These are phyloP conservation scores for Voacanga thouarsii DNA, from an alignment of 257 asterid genomes.

Conservation along the genomic window DNA sequence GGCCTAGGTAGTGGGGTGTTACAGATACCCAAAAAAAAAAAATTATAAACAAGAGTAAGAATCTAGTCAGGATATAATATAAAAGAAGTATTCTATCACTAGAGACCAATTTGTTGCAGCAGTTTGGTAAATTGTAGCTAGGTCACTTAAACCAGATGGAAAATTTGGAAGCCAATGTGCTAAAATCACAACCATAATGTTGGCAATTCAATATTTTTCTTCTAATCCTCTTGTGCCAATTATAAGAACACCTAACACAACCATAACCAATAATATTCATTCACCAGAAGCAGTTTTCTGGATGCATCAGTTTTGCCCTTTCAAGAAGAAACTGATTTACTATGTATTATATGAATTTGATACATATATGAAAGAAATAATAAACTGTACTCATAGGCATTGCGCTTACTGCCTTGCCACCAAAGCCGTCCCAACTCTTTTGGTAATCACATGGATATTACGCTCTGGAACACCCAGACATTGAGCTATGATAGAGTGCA, in stretches of 20 bases:
- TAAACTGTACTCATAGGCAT: constrained; percentile 43
- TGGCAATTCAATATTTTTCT: not conserved
- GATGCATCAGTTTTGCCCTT: not conserved
- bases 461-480: constrained; percentile 70
- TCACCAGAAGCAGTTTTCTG: not conserved
- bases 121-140: not conserved
- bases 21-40: no score
- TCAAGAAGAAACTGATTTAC: not conserved
- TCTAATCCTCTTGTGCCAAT: not conserved
- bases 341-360: not conserved
- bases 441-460: constrained; percentile 60
- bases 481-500: constrained; percentile 47
- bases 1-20: no score
- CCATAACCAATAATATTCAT: not conserved
- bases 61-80: not conserved
- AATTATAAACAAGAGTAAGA: not conserved
- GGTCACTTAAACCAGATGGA: no score
- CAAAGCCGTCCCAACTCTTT: constrained; percentile 85
- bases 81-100: no score
- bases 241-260: not conserved
- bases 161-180: no score
- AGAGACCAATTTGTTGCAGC: not conserved
- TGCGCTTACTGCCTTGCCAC: constrained; percentile 56
- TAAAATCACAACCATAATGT: not conserved
- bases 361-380: not conserved